phyloP scores from a whole-genome alignment of 2,329 filamentous ascomycete genomes.

The Hirsutella thompsonii region DNA sequence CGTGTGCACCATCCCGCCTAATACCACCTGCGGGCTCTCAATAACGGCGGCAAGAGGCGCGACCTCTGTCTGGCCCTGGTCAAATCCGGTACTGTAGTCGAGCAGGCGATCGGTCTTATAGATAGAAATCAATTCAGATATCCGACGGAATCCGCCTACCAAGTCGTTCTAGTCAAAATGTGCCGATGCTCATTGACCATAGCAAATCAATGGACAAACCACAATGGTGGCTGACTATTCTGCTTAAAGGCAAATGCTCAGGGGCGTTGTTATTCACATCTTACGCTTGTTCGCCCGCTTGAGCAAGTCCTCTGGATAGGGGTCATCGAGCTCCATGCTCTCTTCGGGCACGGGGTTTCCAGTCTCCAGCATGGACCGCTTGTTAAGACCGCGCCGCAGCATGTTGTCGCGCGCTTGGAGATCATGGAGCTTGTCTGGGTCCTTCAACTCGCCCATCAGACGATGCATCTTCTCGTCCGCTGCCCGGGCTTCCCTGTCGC shows the following conservation, averaged over 20 bases:
- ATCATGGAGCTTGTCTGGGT: slow-evolving; percentile 23
- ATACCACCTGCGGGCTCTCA: slow-evolving; percentile 1
- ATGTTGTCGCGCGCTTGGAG: slow-evolving; percentile 12
- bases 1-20: neutral
- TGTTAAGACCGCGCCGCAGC: slow-evolving; percentile 14
- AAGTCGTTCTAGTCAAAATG: no score
- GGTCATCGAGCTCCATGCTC: slow-evolving; percentile 44
- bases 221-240: no score
- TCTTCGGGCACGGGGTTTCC: slow-evolving; percentile 30
- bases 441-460: slow-evolving; percentile 33
- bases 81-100: no score
- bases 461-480: slow-evolving; percentile 35
- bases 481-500: slow-evolving; percentile 35
- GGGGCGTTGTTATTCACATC: slow-evolving; percentile 27
- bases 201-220: no score
- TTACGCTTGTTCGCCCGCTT: slow-evolving; percentile 41
- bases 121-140: no score
- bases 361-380: slow-evolving; percentile 28
- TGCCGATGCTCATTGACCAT: no score
- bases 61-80: no score
- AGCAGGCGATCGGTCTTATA: no score
- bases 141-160: no score
- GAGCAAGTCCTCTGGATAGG: slow-evolving; percentile 32
- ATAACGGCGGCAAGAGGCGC: no score
- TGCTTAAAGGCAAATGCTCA: no score